These are phyloP conservation scores for Salvia rosmarinus DNA, from an alignment of 257 asterid genomes.

Conservation along the genomic window DNA sequence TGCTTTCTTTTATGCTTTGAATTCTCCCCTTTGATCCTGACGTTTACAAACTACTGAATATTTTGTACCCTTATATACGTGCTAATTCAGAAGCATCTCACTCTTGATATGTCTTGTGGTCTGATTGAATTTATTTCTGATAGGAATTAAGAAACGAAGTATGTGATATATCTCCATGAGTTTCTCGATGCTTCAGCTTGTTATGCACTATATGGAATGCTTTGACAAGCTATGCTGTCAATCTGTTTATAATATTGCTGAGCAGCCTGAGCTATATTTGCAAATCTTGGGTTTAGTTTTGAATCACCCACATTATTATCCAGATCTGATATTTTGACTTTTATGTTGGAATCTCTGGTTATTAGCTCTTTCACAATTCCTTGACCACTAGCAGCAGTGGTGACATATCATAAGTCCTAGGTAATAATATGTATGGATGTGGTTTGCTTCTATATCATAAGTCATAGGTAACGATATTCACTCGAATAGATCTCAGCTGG, in stretches of 20 bases:
- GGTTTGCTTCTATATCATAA: constrained; percentile 5
- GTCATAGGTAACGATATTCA: constrained; percentile 7
- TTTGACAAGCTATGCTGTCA: neutral
- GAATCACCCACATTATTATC: too few relatives aligned
- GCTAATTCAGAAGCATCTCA: neutral
- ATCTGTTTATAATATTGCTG: neutral
- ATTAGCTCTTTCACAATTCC: neutral
- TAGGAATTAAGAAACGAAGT: neutral
- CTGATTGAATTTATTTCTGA: constrained; percentile 8
- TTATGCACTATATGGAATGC: neutral
- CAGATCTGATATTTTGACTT: neutral
- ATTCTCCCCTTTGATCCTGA: neutral
- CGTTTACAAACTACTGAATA: neutral
- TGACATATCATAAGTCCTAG: constrained; percentile 1
- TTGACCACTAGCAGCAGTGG: neutral
- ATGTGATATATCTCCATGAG: neutral
- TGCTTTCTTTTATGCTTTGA: constrained; percentile 20
- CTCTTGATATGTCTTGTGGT: neutral
- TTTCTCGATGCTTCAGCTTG: neutral
- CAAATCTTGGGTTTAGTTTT: neutral
- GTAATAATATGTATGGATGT: neutral
- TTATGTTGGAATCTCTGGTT: neutral
- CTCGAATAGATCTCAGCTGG: constrained; percentile 19
- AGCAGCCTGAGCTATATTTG: constrained; percentile 1
- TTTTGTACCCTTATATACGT: neutral